A percentile compares a stretch with the other conserved stretches of the same genome.
Evolutionary conservation across 768 basidiomycete genomes (phyloP).

Genomic region (Candolleomyces eurysporus): DNA sequence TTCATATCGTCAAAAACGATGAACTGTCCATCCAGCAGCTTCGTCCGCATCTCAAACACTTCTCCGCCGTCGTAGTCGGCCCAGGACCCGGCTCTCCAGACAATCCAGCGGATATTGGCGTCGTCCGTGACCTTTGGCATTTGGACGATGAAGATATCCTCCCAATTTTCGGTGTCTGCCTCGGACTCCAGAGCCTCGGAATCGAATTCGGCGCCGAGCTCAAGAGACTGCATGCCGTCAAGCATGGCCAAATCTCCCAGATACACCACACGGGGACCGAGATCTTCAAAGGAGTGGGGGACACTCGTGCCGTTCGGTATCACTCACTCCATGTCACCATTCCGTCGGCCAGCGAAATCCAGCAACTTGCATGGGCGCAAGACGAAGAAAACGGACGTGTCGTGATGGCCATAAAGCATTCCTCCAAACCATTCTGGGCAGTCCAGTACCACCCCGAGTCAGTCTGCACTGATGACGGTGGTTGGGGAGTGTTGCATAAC

Average conservation of each 20-base stretch:
- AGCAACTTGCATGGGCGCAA: conserved; percentile 70
- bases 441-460: conserved; percentile 92
- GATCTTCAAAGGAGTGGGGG: conserved; percentile 57
- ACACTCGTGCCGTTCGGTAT: conserved; percentile 68
- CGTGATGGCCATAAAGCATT: conserved; percentile 74
- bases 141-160: conserved; percentile 48
- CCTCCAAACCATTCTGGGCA: conserved; percentile 71
- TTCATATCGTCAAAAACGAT: conserved; percentile 78
- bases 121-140: conserved; percentile 72
- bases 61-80: conserved; percentile 71
- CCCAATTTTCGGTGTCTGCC: conserved; percentile 81
- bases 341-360: conserved; percentile 43
- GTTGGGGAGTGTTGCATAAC: conserved; percentile 64
- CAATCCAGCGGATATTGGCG: conserved; percentile 57
- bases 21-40: conserved; percentile 49
- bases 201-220: conserved; percentile 62
- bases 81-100: conserved; percentile 82
- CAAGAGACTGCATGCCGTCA: conserved; percentile 63
- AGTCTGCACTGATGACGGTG: conserved; percentile 66
- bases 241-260: conserved; percentile 51
- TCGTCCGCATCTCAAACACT: conserved; percentile 51
- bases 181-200: conserved; percentile 77
- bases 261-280: conserved; percentile 58
- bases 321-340: conserved; percentile 74
- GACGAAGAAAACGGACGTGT: conserved; percentile 69